Conservation (phyloP, 169 alveolate genomes). For the Fabrea salina region DNA sequence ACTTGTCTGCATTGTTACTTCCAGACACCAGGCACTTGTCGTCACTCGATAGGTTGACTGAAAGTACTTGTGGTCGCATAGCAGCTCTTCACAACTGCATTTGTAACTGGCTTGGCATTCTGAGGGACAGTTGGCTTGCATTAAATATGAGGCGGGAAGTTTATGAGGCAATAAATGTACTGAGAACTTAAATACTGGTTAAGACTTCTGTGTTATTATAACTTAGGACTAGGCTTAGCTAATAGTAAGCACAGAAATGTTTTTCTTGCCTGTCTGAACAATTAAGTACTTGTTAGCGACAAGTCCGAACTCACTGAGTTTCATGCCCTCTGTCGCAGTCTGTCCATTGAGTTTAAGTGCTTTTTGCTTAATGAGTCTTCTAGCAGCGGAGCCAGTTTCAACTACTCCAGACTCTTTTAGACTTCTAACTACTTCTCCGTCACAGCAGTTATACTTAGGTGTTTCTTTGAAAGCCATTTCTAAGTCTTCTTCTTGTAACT, state of each 20-base stretch:
- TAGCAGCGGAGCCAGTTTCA: background rate
- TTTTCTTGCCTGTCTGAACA: background rate
- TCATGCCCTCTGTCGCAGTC: background rate
- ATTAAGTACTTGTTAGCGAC: background rate
- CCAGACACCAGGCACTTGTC: too few relatives aligned
- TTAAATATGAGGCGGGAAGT: too few relatives aligned
- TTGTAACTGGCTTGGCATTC: too few relatives aligned
- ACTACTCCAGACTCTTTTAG: background rate
- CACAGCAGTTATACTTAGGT: background rate
- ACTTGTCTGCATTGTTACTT: too few relatives aligned
- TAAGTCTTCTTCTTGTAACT: background rate
- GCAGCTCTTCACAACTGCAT: too few relatives aligned
- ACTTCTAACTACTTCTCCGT: background rate
- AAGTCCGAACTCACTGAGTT: background rate
- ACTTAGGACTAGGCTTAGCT: too few relatives aligned
- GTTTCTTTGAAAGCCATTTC: background rate
- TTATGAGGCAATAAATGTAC: too few relatives aligned
- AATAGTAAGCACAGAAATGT: background rate
- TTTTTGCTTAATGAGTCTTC: background rate
- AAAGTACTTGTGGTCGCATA: too few relatives aligned
- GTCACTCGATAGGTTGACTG: too few relatives aligned
- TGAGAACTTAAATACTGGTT: too few relatives aligned
- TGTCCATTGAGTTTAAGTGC: slow-evolving; percentile 3
- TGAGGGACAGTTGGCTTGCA: too few relatives aligned
- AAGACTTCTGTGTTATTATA: too few relatives aligned